A percentile compares a stretch with the other conserved stretches of the same genome.
Conservation (phyloP, 148 eudicot genomes). For the Vaccinium vitisidaea region DNA sequence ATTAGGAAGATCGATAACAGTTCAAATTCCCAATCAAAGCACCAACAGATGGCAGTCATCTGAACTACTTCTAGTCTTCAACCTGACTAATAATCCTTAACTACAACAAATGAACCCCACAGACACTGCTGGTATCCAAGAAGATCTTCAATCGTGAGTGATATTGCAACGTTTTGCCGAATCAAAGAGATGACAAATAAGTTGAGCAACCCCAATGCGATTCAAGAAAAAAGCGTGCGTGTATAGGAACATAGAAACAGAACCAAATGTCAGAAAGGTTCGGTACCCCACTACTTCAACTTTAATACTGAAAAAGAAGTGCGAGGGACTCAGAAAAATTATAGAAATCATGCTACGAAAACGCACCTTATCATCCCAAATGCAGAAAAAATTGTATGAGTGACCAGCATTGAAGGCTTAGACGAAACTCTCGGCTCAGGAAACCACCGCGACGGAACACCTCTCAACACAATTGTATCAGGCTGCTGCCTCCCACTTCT, state of each 20-base stretch:
- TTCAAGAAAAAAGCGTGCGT: not conserved
- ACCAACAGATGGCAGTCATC: not conserved
- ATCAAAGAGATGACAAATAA: not conserved
- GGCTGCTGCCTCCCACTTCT: constrained; percentile 64
- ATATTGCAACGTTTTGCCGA: not conserved
- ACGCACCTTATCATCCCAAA: constrained; percentile 78
- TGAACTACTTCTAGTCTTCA: not conserved
- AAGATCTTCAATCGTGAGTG: not conserved
- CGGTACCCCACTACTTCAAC: not conserved
- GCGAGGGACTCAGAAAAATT: not conserved
- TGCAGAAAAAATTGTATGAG: constrained; percentile 79
- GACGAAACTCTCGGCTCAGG: constrained; percentile 88
- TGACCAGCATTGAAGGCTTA: constrained; percentile 85
- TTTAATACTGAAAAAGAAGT: not conserved
- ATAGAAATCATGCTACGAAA: not conserved
- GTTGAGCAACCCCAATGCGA: not conserved
- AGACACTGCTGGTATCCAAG: not conserved
- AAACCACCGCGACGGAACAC: constrained; percentile 92
- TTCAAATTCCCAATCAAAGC: too few species aligned
- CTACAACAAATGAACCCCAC: not conserved
- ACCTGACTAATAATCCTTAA: not conserved
- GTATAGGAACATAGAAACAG: not conserved
- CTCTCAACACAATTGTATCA: constrained; percentile 75
- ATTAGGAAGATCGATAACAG: too few species aligned
- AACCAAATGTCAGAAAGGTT: not conserved